Base-by-base conservation (phyloP, 1,284 basidiomycete genomes). In the Somion occarium region DNA sequence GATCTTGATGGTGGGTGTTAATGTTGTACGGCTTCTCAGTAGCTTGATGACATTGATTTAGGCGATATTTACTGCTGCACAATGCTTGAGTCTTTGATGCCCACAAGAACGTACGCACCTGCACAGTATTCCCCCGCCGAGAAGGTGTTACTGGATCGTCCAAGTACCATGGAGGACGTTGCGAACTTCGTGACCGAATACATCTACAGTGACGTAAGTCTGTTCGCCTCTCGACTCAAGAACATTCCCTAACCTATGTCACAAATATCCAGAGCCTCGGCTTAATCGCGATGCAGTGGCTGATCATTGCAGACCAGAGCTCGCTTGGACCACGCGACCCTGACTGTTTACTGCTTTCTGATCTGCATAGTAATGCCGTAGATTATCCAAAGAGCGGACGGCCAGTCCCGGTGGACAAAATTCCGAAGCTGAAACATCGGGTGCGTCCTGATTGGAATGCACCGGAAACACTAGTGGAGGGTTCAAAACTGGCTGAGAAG, bases 171-270 rank as follows among this genome's bases (percentile, higher is more conserved):
- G 73, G 69, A 62, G 15, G 91, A 86, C 65, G 82, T 89, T 1
- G 82, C 80, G 1, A 79, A 88, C 44, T 91, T 90, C 60, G 78
- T 90, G 13, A 73, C 85, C 48, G 82, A 88, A 52, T 89, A 80
- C 54, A 83, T 87, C 55, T 80, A 72, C 57, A 83, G 76, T 47
- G 84, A 88, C 62, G 80, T 83, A 53, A 49, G 74, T 57, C 3
- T 26, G 34, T 5, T 26, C 27, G 37, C 5, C 30, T 34, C 39
- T 43, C 54, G 42, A 22, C 42, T 61, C 57, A 54, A 30, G 38
- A 5, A n/a, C n/a, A n/a, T 34, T 34, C 15, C 15, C 15, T 34
- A 7, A 15, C 30, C 30, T 7, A 34, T 7, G 7, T 34, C 30
- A 34, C 30, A 34, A 34, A 7, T 34, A 23, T 13, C 20, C 49